phyloP scores from a whole-genome alignment of 2,329 filamentous ascomycete species.

The Fusarium setosum region DNA sequence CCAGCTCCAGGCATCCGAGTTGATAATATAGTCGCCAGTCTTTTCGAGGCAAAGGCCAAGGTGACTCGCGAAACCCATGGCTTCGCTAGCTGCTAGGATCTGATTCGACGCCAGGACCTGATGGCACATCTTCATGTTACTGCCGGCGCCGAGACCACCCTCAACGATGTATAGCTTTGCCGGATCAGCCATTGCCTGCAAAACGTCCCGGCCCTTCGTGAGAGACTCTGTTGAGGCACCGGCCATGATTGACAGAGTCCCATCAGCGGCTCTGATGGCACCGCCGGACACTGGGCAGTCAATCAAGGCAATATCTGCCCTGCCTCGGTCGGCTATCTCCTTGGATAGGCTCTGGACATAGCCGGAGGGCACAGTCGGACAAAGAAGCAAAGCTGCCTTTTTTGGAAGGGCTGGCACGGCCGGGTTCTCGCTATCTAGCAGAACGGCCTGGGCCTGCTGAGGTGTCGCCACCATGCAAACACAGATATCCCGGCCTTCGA shows the following conservation, averaged over 20 bases:
- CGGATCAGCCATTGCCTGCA: conserved; percentile 72
- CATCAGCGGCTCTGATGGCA: conserved; percentile 61
- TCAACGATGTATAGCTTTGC: conserved; percentile 71
- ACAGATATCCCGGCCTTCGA: conserved; percentile 2
- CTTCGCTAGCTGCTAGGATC: conserved; percentile 70
- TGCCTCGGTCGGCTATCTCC: conserved; percentile 8
- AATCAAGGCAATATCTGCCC: conserved; percentile 47
- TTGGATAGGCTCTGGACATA: conserved; percentile 12
- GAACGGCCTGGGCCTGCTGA: conserved; percentile 21
- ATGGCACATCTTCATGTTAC: conserved; percentile 77
- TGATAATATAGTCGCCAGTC: conserved; percentile 56
- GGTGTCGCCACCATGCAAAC: conserved; percentile 31
- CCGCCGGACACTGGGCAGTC: conserved; percentile 46
- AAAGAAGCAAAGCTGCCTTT: conserved; percentile 14
- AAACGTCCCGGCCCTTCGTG: conserved; percentile 65
- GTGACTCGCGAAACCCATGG: conserved; percentile 67
- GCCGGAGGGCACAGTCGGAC: conserved; percentile 19
- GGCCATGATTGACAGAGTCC: conserved; percentile 79
- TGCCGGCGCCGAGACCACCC: conserved; percentile 71
- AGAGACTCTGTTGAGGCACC: conserved; percentile 69
- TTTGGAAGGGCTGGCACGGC: conserved; percentile 12
- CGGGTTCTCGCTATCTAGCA: conserved; percentile 13
- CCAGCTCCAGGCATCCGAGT: conserved; percentile 68
- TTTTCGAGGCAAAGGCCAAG: conserved; percentile 61
- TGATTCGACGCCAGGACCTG: conserved; percentile 74